Conservation (phyloP, 805 yeast species). For the Ogataea paraovalis region DNA sequence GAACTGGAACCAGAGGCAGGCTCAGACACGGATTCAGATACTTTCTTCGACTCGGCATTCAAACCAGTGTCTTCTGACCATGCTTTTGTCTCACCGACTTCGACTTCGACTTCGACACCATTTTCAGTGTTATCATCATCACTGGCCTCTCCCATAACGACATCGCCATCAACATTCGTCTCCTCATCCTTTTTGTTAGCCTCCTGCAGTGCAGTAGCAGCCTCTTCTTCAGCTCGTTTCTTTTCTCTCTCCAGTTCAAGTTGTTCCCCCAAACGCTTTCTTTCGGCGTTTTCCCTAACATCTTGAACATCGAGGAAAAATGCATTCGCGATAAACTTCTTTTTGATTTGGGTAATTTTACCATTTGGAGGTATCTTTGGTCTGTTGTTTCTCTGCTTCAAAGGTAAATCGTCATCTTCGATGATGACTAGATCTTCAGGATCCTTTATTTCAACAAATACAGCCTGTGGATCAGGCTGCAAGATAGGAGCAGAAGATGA, state of each 20-base stretch:
- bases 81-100: neutral
- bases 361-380: constrained; percentile 91
- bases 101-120: neutral
- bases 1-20: neutral
- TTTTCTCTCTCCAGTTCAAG: neutral
- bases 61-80: neutral
- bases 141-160: neutral
- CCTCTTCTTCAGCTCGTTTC: neutral
- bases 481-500: constrained; percentile 1
- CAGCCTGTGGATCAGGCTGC: constrained; percentile 7
- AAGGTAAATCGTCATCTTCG: constrained; percentile 84
- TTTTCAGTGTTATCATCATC: neutral
- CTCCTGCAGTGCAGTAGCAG: neutral
- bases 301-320: constrained; percentile 48
- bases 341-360: constrained; percentile 67
- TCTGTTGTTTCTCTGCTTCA: constrained; percentile 67
- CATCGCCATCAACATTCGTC: neutral
- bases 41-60: neutral
- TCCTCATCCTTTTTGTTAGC: neutral
- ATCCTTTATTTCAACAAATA: constrained; percentile 23
- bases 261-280: neutral
- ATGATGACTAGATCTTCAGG: constrained; percentile 48
- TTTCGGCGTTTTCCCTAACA: constrained; percentile 8
- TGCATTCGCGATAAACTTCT: constrained; percentile 50
- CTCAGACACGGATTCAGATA: neutral